These are phyloP conservation scores for Flueggea neowawraea DNA, from an alignment of 441 rosid genomes.

Conservation along the genomic window DNA sequence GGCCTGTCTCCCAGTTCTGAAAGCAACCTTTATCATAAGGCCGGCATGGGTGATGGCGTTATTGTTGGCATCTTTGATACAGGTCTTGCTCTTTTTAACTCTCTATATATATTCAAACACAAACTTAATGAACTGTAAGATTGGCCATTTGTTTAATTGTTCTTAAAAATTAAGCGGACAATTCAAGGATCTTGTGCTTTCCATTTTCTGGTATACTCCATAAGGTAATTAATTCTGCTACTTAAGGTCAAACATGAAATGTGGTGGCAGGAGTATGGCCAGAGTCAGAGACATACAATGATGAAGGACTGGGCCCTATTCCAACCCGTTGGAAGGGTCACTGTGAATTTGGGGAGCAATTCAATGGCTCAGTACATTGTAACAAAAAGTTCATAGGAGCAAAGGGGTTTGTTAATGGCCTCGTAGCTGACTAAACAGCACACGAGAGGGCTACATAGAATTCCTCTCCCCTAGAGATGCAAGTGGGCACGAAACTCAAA, in stretches of 20 bases:
- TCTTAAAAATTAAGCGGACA: too few relatives aligned
- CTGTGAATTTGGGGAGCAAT: constrained; percentile 42
- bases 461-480: constrained; percentile 52
- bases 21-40: constrained; percentile 27
- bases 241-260: too few relatives aligned
- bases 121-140: too few relatives aligned
- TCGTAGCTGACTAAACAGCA: constrained; percentile 40
- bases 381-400: constrained; percentile 62
- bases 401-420: constrained; percentile 42
- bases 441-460: constrained; percentile 23
- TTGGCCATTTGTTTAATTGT: too few relatives aligned
- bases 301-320: constrained; percentile 45
- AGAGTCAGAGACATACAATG: constrained; percentile 51
- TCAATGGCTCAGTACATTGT: constrained; percentile 30
- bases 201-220: too few relatives aligned
- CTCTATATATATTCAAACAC: not conserved
- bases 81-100: constrained; percentile 24
- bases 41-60: constrained; percentile 56
- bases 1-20: constrained; percentile 45
- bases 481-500: constrained; percentile 73
- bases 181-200: too few relatives aligned
- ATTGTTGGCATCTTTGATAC: constrained; percentile 64
- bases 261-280: constrained; percentile 58
- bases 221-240: too few relatives aligned
- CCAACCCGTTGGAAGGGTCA: constrained; percentile 62